Evolutionary conservation across 345 rosid species (phyloP).

Genomic region (Camelina sativa): DNA sequence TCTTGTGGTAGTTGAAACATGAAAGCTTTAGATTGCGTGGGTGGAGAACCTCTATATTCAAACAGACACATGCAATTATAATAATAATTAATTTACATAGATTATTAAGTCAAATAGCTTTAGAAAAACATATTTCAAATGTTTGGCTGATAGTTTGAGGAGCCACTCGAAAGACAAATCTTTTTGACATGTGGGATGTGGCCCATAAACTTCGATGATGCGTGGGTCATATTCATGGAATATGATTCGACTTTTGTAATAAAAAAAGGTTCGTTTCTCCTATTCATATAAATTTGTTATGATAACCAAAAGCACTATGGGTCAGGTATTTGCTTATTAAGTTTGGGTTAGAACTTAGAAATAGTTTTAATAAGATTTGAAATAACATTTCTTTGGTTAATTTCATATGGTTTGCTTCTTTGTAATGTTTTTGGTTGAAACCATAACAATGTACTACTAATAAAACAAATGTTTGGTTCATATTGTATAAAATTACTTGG

Average conservation of each 20-base stretch:
- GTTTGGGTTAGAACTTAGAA: background rate
- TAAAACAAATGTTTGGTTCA: background rate
- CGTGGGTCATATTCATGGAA: slow-evolving; percentile 35
- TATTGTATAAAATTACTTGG: background rate
- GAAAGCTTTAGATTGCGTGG: slow-evolving; percentile 7
- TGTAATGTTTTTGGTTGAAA: background rate
- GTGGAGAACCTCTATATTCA: slow-evolving; percentile 23
- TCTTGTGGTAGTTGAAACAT: slow-evolving; percentile 10
- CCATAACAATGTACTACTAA: background rate
- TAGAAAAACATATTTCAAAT: background rate
- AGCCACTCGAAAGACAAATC: slow-evolving; percentile 30
- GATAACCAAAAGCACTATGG: background rate
- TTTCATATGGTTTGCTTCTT: slow-evolving; percentile 3
- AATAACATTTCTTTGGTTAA: background rate
- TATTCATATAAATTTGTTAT: background rate
- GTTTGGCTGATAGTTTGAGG: slow-evolving; percentile 35
- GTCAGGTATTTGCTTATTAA: background rate
- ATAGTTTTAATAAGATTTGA: no score
- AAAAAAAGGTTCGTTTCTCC: background rate
- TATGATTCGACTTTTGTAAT: slow-evolving; percentile 30
- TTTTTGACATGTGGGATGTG: slow-evolving; percentile 30
- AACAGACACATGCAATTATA: slow-evolving; percentile 1
- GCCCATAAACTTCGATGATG: slow-evolving; percentile 28
- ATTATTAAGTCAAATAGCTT: slow-evolving; percentile 27
- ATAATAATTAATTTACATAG: slow-evolving; percentile 5